These are phyloP conservation scores for Arabis alpina DNA, from an alignment of 345 rosid species.

Conservation along the genomic window DNA sequence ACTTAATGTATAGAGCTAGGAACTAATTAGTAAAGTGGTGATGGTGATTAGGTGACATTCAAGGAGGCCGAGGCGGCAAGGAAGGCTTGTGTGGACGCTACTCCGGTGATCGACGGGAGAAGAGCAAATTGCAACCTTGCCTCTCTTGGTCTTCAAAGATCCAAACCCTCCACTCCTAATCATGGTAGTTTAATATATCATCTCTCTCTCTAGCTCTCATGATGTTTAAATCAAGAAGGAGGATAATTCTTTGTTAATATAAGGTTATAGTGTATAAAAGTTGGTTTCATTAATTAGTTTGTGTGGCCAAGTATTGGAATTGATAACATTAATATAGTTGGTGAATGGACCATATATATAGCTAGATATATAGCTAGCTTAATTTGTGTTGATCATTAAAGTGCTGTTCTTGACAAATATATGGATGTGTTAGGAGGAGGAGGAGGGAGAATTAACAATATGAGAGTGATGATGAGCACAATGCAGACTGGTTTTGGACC, in stretches of 20 bases:
- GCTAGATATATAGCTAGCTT: background rate
- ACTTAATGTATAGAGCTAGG: background rate
- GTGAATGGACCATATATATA: conserved; percentile 19
- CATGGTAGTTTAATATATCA: conserved; percentile 53
- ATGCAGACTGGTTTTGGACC: conserved; percentile 76
- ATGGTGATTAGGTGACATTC: conserved; percentile 72
- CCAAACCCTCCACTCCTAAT: conserved; percentile 94
- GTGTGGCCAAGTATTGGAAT: conserved; percentile 3
- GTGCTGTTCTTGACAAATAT: background rate
- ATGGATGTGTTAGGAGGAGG: conserved; percentile 45
- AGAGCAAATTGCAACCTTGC: conserved; percentile 98
- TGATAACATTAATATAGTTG: conserved; percentile 25
- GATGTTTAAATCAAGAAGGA: conserved; percentile 4
- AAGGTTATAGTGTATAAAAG: conserved; percentile 3
- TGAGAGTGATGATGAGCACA: conserved; percentile 67
- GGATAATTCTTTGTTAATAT: background rate
- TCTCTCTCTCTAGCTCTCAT: background rate
- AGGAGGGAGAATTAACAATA: conserved; percentile 56
- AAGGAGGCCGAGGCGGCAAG: conserved; percentile 89
- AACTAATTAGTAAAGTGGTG: conserved; percentile 20
- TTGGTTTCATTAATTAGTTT: conserved; percentile 1
- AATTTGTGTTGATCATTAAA: conserved; percentile 4
- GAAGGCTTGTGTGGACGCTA: conserved; percentile 89
- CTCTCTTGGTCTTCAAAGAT: conserved; percentile 92
- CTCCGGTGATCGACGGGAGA: conserved; percentile 97